These are phyloP conservation scores for Xerocomus alliaceus DNA, from an alignment of 1,284 basidiomycete genomes.

Conservation along the genomic window DNA sequence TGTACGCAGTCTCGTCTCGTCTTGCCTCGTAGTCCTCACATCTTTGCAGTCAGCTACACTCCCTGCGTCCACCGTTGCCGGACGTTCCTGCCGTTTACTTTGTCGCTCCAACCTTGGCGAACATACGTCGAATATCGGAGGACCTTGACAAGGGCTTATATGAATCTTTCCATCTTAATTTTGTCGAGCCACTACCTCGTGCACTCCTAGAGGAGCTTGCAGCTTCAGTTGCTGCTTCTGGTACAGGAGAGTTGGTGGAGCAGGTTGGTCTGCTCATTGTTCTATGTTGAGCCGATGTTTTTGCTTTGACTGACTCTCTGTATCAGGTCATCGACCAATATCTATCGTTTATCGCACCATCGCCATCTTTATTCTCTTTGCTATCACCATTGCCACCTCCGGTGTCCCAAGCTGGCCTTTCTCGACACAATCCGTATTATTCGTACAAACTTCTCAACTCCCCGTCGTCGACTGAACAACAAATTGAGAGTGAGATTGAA, in stretches of 20 bases:
- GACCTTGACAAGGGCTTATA: slow-evolving; percentile 90
- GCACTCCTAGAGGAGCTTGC: slow-evolving; percentile 94
- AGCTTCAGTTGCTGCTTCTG: slow-evolving; percentile 83
- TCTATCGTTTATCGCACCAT: slow-evolving; percentile 95
- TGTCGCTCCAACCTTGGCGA: slow-evolving; percentile 87
- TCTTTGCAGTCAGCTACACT: slow-evolving; percentile 82
- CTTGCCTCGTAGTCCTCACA: slow-evolving; percentile 13
- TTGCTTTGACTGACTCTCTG: slow-evolving; percentile 3
- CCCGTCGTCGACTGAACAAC: slow-evolving; percentile 87
- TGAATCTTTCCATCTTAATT: slow-evolving; percentile 93
- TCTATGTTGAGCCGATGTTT: background rate
- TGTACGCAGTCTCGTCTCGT: slow-evolving; percentile 60
- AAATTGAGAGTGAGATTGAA: slow-evolving; percentile 94
- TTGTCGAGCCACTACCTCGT: slow-evolving; percentile 89
- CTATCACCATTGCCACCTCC: slow-evolving; percentile 56
- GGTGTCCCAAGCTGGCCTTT: slow-evolving; percentile 43
- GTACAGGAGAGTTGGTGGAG: slow-evolving; percentile 83
- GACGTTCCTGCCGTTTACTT: slow-evolving; percentile 99
- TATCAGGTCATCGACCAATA: slow-evolving; percentile 91
- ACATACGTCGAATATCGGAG: slow-evolving; percentile 88
- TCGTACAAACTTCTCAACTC: slow-evolving; percentile 91
- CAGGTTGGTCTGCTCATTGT: slow-evolving; percentile 57
- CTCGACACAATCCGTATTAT: slow-evolving; percentile 47
- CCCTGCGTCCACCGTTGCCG: slow-evolving; percentile 85
- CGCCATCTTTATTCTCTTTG: slow-evolving; percentile 93